Percentiles rank a stretch among this genome's conserved stretches.
Evolutionary conservation across 352 stramenopile genomes (phyloP).

Genomic region (Globisporangium iwayamae): DNA sequence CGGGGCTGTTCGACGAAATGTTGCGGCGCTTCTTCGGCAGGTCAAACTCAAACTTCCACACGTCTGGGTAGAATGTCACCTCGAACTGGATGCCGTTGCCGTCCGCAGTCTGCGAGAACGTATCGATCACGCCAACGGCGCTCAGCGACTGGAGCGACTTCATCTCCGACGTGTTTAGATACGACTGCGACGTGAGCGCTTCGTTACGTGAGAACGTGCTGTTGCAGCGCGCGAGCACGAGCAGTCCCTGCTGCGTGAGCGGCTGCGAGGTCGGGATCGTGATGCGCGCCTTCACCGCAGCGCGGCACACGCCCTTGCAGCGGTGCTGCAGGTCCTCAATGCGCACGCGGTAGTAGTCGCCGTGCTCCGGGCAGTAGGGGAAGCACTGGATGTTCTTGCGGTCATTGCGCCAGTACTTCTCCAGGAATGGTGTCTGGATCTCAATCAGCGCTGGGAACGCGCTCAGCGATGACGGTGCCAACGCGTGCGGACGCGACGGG

Average conservation of each 20-base stretch:
- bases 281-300: conserved; percentile 70
- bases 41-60: conserved; percentile 90
- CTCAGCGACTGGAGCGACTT: conserved; percentile 68
- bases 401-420: conserved; percentile 91
- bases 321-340: conserved; percentile 83
- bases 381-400: conserved; percentile 93
- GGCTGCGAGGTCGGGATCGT: conserved; percentile 45
- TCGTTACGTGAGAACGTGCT: conserved; percentile 77
- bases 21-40: conserved; percentile 85
- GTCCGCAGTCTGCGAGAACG: conserved; percentile 37
- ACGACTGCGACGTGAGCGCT: conserved; percentile 42
- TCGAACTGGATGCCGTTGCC: conserved; percentile 59
- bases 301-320: conserved; percentile 82
- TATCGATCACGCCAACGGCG: conserved; percentile 58
- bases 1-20: conserved; percentile 26
- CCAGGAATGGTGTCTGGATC: conserved; percentile 79
- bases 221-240: conserved; percentile 79
- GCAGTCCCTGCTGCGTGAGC: conserved; percentile 32
- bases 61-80: conserved; percentile 82
- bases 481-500: conserved; percentile 19
- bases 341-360: conserved; percentile 87
- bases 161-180: conserved; percentile 56
- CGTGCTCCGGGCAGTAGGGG: conserved; percentile 85
- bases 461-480: conserved; percentile 14
- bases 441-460: conserved; percentile 55